These are phyloP conservation scores for Tetraselmis chui DNA, from an alignment of 139 green algal genomes.

Conservation along the genomic window DNA sequence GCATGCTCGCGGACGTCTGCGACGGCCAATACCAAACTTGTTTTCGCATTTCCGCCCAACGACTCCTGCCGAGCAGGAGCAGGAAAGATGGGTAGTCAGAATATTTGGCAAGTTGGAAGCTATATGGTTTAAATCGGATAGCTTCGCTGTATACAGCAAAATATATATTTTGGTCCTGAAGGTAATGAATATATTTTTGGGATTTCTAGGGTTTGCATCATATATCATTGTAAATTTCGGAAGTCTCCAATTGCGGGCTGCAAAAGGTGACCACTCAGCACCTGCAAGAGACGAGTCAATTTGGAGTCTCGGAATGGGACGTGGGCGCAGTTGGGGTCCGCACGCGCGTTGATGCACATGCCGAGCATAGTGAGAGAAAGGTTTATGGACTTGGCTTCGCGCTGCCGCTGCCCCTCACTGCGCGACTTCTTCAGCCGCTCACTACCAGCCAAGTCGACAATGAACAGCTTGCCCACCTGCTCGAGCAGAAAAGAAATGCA, in stretches of 20 bases:
- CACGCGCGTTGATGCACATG: slow-evolving; percentile 26
- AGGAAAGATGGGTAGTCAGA: neutral
- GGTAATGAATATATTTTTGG: no score
- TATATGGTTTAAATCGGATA: no score
- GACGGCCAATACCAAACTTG: slow-evolving; percentile 46
- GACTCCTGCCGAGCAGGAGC: slow-evolving; percentile 33
- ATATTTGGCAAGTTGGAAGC: neutral
- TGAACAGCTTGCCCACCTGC: slow-evolving; percentile 14
- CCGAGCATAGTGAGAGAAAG: slow-evolving; percentile 58
- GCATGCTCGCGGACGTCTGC: slow-evolving; percentile 52
- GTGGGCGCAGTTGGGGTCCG: slow-evolving; percentile 7
- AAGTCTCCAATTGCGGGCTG: no score
- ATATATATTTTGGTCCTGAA: no score
- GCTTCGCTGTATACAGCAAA: no score
- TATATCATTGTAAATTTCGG: no score
- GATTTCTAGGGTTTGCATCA: no score
- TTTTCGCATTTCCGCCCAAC: slow-evolving; percentile 53
- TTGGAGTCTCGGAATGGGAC: slow-evolving; percentile 80
- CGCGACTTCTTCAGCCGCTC: slow-evolving; percentile 22
- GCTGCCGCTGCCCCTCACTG: slow-evolving; percentile 10
- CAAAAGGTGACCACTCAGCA: no score
- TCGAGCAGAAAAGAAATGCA: no score
- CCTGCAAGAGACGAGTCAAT: slow-evolving; percentile 68
- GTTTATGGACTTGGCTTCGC: slow-evolving; percentile 72
- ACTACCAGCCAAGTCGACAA: slow-evolving; percentile 20